Evolutionary conservation across 202 grass and related monocot genomes (phyloP).

Genomic region (Carex arenaria): DNA sequence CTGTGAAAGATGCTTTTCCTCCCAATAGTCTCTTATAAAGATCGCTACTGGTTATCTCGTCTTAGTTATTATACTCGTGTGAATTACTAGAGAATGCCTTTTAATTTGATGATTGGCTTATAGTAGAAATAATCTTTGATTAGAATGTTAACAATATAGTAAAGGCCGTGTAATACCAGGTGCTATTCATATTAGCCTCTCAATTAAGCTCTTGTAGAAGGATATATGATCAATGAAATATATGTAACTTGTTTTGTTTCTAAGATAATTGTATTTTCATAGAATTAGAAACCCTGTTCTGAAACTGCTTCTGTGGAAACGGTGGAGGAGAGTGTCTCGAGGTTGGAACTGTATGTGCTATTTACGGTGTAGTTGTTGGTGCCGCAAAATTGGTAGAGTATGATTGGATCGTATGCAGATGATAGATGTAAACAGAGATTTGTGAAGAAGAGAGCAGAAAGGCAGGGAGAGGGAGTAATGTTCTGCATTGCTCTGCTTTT

Average conservation of each 20-base stretch:
- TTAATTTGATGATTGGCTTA: neutral
- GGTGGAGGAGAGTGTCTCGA: conserved; percentile 30
- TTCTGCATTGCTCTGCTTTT: neutral
- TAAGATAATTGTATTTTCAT: neutral
- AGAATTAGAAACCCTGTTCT: conserved; percentile 20
- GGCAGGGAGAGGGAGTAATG: neutral
- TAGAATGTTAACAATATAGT: too few relatives aligned
- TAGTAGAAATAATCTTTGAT: too few relatives aligned
- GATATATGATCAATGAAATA: too few relatives aligned
- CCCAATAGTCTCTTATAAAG: neutral
- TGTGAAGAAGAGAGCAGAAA: neutral
- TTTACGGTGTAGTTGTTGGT: conserved; percentile 23
- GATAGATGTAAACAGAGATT: neutral
- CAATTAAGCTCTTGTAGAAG: too few relatives aligned
- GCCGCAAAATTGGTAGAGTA: conserved; percentile 5
- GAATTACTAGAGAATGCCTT: neutral
- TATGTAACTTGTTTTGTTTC: too few relatives aligned
- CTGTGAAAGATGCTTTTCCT: conserved; percentile 67
- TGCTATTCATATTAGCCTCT: too few relatives aligned
- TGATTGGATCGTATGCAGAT: neutral
- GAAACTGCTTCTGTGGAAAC: conserved; percentile 33
- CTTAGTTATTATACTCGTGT: neutral
- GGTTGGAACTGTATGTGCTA: conserved; percentile 47
- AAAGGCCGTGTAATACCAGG: too few relatives aligned
- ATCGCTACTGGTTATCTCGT: neutral